These are phyloP conservation scores for Phylloporus sp. DNA, from an alignment of 1,284 basidiomycete species.

Conservation along the genomic window DNA sequence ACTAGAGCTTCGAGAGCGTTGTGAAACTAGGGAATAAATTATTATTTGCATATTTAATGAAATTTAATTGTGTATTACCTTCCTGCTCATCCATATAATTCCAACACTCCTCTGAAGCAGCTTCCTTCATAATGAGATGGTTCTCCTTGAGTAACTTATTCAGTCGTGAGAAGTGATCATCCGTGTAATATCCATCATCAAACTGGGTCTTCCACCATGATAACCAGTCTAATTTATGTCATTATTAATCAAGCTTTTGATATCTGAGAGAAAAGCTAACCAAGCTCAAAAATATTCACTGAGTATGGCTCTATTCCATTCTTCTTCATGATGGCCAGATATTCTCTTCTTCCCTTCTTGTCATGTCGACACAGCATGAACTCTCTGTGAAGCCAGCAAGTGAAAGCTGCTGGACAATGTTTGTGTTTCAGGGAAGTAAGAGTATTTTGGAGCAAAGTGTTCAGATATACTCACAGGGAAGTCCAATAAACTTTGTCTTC, in stretches of 20 bases:
- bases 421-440: neutral
- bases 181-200: neutral
- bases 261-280: neutral
- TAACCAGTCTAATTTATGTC: neutral
- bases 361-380: constrained; percentile 18
- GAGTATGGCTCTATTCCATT: neutral
- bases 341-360: constrained; percentile 6
- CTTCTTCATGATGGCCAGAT: neutral
- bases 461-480: constrained; percentile 8
- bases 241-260: neutral
- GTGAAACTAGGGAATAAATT: neutral
- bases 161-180: neutral
- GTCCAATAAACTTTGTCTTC: constrained; percentile 12
- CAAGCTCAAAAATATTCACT: constrained; percentile 4
- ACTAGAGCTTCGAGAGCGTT: neutral
- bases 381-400: constrained; percentile 16
- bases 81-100: neutral
- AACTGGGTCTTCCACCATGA: neutral
- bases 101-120: neutral
- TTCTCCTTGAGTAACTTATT: neutral
- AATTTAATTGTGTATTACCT: neutral
- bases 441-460: constrained; percentile 3
- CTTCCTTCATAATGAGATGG: neutral
- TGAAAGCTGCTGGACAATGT: neutral
- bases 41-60: neutral